Evolutionary conservation across 768 basidiomycete species (phyloP), one percentile per base, ranked within the genome.

Genomic region (Pleurotus tuoliensis): DNA sequence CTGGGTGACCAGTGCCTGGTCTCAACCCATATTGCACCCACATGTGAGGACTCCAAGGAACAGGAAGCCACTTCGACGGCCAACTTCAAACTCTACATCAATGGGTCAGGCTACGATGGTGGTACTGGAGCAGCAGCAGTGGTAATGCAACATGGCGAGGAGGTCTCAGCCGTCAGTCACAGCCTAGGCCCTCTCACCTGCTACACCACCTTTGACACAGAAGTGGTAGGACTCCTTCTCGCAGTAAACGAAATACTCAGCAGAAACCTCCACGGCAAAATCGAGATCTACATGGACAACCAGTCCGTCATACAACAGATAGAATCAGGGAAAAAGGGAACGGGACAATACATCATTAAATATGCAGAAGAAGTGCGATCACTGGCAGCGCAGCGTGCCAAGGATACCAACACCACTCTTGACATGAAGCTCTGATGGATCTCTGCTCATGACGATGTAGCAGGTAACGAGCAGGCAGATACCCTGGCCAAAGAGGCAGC

Each of bases 81-180:
- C 22, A 39, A 45, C 6, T 54, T 62, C 18, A 58, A 51, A 13
- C 44, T 67, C 2, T 65, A 59, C 56, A 56, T 56, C 24, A 62
- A 67, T 46, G 62, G 68, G 13, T 69, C 61, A n/a, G 61, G 61
- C 4, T 41, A 56, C 1, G 38, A 64, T 15, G 59, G 61, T 3
- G 30, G 43, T 8, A 60, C 65, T 4, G 68, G 69, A 12, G 70
- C 65, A 41, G 62, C 64, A 47, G 64, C 61, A 27, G 56, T 63
- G 6, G 40, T 61, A 25, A 55, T 46, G 7, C 22, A 51, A 12
- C 39, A 18, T 16, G 38, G 46, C 3, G n/a, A n/a, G n/a, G 13
- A 25, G 41, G 18, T 15, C 0, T 18, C 40, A 22, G 54, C 56
- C 8, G 43, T 8, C 18, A 55, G 9, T 16, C 48, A 56, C 27